phyloP scores from a whole-genome alignment of 2,329 filamentous ascomycete species.

The Cyclaneusma minus region DNA sequence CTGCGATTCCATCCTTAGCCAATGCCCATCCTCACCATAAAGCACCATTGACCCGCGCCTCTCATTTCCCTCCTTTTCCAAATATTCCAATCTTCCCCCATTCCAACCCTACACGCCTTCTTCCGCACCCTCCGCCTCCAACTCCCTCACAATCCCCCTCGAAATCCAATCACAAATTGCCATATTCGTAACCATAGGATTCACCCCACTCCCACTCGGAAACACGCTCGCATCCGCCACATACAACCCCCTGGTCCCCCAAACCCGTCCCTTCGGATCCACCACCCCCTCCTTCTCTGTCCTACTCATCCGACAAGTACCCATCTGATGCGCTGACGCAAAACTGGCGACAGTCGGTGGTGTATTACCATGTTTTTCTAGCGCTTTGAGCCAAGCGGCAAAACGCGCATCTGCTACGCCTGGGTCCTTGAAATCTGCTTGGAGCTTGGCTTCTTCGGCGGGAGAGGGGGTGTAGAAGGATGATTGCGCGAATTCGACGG shows the following conservation, averaged over 20 bases:
- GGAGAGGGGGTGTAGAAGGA: no score
- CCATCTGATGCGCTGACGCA: constrained; percentile 61
- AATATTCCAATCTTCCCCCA: no score
- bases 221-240: constrained; percentile 65
- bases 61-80: no score
- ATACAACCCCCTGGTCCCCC: constrained; percentile 49
- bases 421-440: constrained; percentile 6
- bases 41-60: no score
- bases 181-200: constrained; percentile 72
- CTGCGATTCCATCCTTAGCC: no score
- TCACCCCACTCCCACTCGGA: constrained; percentile 62
- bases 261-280: constrained; percentile 42
- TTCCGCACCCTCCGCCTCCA: constrained; percentile 15
- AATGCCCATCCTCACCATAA: no score
- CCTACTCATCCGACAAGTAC: constrained; percentile 53
- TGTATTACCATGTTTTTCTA: constrained; percentile 32
- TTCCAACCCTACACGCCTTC: no score
- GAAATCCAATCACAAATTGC: constrained; percentile 52
- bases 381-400: constrained; percentile 38
- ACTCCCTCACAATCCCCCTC: constrained; percentile 34
- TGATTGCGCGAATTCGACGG: no score
- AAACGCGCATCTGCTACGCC: constrained; percentile 45
- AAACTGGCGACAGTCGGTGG: constrained; percentile 34
- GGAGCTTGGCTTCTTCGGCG: no score
- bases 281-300: constrained; percentile 36